Conservation (phyloP, 495 filamentous ascomycete species). For the Penicillium subrubescens region DNA sequence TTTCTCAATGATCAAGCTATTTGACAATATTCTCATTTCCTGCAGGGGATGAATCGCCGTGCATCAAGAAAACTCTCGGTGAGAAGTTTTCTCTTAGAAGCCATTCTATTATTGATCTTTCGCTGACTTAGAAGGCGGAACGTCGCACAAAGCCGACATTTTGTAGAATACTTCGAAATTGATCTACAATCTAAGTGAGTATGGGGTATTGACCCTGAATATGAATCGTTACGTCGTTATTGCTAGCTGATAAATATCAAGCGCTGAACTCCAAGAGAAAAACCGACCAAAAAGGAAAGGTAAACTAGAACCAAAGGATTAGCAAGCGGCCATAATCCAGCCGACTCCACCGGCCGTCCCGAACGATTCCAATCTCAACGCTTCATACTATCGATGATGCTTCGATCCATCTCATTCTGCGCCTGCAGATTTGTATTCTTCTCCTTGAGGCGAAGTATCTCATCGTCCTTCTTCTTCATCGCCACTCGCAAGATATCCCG, state of each 20-base stretch:
- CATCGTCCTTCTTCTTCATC: slow-evolving; percentile 62
- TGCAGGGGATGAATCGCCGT: not conserved
- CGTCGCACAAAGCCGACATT: not conserved
- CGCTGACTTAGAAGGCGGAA: not conserved
- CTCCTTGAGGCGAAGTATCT: slow-evolving; percentile 58
- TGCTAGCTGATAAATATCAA: not conserved
- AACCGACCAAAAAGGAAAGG: not conserved
- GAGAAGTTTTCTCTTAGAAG: not conserved
- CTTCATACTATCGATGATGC: slow-evolving; percentile 37
- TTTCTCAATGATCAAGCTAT: not conserved
- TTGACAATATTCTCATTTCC: not conserved
- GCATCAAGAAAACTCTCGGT: not conserved
- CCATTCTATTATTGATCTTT: not conserved
- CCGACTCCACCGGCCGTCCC: no score
- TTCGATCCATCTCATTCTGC: slow-evolving; percentile 46
- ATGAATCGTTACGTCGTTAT: not conserved
- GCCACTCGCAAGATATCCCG: slow-evolving; percentile 63
- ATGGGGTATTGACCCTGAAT: not conserved
- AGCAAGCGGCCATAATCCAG: not conserved
- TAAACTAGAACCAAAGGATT: not conserved
- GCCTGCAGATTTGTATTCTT: slow-evolving; percentile 40
- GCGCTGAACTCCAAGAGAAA: not conserved
- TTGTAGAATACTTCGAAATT: not conserved
- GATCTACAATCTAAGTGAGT: not conserved
- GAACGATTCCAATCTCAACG: not conserved